Base-by-base conservation (phyloP, 1,139 yeast genomes). In the Hyphopichia khmerensis region DNA sequence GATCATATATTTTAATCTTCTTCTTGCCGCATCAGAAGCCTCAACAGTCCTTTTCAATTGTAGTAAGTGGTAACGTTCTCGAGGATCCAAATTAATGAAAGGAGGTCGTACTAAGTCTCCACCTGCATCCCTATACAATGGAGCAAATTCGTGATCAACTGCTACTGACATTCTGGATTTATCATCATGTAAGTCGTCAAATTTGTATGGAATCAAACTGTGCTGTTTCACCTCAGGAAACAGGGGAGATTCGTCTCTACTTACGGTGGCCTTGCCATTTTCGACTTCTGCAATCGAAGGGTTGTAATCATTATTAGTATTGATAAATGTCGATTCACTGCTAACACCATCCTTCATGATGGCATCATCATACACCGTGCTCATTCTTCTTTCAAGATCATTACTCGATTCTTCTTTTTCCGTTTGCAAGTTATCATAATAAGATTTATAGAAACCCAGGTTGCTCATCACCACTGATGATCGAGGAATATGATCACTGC, bases 41-140 rank as follows among this genome's bases (percentile, higher is more conserved):
- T 72, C 72, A 7, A 71, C 53, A 2, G 75, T 60, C 44, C 60
- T 60, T 43, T 72, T 73, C 42, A 72, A 52, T 47, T 69, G 75
- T 35, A 73, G 53, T 39, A 73, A 56, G 15, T 70, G 72, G 48
- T 72, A 69, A 35, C 79, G 58, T 49, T 73, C 78, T 30, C 66
- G 51, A 0, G 78, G 79, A 42, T 72, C 77, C 39, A 72, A 59
- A 41, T 69, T 70, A 31, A 73, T 71, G 48, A 72, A 69, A n/a
- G 78, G 77, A 0, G 79, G 78, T 40, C 79, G 59, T 2, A 66
- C 72, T 39, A 69, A 51, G 43, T 69, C 65, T 2, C 77, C 77
- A 1, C 63, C 60, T 3, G 57, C 60, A 45, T 72, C 77, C 19
- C 53, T 53, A 46, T 69, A 69, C 34, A 66, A 48, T 1, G 70